phyloP scores from a whole-genome alignment of 106 monocot genomes.

The Dendrobium officinale region DNA sequence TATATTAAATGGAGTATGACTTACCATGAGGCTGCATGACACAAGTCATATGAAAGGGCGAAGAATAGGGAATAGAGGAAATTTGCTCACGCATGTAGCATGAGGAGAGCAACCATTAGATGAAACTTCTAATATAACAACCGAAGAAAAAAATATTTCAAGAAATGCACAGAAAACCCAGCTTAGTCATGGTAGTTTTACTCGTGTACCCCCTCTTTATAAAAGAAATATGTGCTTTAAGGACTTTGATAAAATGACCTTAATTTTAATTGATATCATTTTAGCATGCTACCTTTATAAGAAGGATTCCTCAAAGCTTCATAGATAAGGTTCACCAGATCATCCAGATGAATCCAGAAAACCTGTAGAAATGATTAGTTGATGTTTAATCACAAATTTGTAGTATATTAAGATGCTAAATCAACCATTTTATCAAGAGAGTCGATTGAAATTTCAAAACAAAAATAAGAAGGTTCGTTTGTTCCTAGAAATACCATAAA shows the following conservation, averaged over 20 bases:
- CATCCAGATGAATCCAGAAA: slow-evolving; percentile 88
- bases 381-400: neutral
- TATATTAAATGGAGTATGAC: too few species aligned
- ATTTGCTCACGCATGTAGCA: too few species aligned
- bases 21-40: too few species aligned
- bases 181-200: too few species aligned
- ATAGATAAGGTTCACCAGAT: slow-evolving; percentile 71
- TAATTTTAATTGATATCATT: neutral
- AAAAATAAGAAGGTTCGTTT: neutral
- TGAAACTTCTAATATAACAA: too few species aligned
- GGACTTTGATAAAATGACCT: neutral
- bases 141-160: too few species aligned
- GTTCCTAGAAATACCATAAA: neutral
- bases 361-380: slow-evolving; percentile 30
- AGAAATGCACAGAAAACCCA: too few species aligned
- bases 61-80: too few species aligned
- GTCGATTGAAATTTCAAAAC: neutral
- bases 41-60: too few species aligned
- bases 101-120: too few species aligned
- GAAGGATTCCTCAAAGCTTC: slow-evolving; percentile 69
- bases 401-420: neutral
- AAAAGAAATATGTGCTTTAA: too few species aligned
- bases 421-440: neutral
- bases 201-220: too few species aligned
- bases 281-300: slow-evolving; percentile 40